Conservation (phyloP, 495 filamentous ascomycete genomes). For the Rostrohypoxylon terebratum region DNA sequence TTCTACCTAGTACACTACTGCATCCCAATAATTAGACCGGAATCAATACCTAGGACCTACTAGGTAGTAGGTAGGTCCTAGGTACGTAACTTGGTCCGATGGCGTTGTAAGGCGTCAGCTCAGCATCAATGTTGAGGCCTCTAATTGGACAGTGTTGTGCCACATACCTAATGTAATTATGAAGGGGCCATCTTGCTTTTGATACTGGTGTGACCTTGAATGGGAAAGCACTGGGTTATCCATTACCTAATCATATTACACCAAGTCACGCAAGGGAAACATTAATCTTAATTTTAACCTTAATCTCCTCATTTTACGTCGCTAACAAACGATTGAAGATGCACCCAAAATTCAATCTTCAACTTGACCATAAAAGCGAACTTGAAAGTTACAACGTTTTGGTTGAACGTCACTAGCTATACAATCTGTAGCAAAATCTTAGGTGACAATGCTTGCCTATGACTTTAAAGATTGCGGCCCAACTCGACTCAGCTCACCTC, state of each 20-base stretch:
- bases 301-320: neutral
- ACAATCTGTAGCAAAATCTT: neutral
- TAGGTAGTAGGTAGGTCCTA: too few species aligned
- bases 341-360: neutral
- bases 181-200: neutral
- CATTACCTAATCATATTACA: neutral
- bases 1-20: neutral
- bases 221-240: neutral
- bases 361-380: neutral
- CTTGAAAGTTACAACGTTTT: neutral
- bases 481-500: slow-evolving; percentile 27
- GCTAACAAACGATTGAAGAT: neutral
- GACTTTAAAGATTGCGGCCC: neutral
- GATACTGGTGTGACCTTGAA: neutral
- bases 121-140: neutral
- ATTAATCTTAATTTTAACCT: neutral
- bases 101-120: neutral
- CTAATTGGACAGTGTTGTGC: neutral
- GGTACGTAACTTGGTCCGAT: neutral
- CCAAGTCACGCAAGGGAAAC: neutral
- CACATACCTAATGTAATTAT: neutral
- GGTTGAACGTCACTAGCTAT: neutral
- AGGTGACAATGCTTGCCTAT: neutral
- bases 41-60: too few species aligned
- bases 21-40: neutral